Conservation (phyloP, 2,329 filamentous ascomycete species). For the Periglandula ipomoeae region DNA sequence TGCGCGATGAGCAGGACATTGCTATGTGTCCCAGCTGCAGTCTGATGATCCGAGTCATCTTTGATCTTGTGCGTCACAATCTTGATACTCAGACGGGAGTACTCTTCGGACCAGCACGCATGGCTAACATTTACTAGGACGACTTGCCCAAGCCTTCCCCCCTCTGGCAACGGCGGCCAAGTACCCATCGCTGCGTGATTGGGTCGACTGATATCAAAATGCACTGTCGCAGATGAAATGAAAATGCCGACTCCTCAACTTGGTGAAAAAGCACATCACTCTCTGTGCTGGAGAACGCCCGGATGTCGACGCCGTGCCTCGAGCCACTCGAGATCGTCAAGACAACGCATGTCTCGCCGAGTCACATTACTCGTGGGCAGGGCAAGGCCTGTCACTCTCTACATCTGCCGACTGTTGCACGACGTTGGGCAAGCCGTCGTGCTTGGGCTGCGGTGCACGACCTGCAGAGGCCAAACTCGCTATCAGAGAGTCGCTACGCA, state of each 20-base stretch:
- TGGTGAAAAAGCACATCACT: no score
- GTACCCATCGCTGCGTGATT: slow-evolving; percentile 31
- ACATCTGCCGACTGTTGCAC: neutral
- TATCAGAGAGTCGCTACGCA: neutral
- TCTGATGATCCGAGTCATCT: slow-evolving; percentile 92
- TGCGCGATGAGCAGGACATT: slow-evolving; percentile 84
- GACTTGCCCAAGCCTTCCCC: slow-evolving; percentile 33
- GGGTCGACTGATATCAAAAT: neutral
- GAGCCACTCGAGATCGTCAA: neutral
- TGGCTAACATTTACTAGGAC: slow-evolving; percentile 22
- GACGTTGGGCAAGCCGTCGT: neutral
- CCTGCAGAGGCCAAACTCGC: neutral
- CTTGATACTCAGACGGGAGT: neutral
- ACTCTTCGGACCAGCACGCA: neutral
- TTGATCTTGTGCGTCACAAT: slow-evolving; percentile 70
- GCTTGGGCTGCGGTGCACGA: neutral
- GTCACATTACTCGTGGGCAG: neutral
- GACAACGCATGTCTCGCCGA: neutral
- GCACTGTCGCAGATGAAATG: neutral
- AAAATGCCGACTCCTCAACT: no score
- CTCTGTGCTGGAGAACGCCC: neutral
- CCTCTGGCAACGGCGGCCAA: slow-evolving; percentile 22
- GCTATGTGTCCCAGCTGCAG: slow-evolving; percentile 97
- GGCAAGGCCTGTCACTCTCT: neutral
- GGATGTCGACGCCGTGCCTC: neutral